Conservation (phyloP, 768 basidiomycete species). For the Exidia glandulosa region DNA sequence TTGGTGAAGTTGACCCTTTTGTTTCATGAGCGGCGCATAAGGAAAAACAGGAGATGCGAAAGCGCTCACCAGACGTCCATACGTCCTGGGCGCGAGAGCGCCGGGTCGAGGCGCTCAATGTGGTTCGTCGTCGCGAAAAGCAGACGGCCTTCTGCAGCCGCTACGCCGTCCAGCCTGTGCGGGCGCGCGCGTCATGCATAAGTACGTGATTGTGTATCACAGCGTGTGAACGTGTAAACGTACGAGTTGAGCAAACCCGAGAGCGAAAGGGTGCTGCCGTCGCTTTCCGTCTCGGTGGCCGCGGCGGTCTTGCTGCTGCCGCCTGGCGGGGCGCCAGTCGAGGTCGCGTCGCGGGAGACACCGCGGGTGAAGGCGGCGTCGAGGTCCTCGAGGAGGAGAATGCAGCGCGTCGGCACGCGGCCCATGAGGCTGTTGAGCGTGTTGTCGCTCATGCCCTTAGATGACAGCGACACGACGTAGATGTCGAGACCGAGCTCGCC, state of each 20-base stretch:
- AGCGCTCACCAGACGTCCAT: constrained; percentile 72
- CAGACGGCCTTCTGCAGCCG: constrained; percentile 75
- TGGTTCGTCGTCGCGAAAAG: constrained; percentile 92
- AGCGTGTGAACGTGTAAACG: too few relatives aligned
- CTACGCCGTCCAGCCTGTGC: constrained; percentile 80
- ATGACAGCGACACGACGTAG: constrained; percentile 80
- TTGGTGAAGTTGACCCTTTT: constrained; percentile 62
- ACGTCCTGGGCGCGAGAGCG: constrained; percentile 76
- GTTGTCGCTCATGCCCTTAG: constrained; percentile 89
- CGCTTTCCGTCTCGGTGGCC: constrained; percentile 32
- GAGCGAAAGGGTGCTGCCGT: constrained; percentile 75
- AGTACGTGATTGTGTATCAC: too few relatives aligned
- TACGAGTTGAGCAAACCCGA: constrained; percentile 78
- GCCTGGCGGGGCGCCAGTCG: constrained; percentile 60
- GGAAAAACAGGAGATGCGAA: not conserved
- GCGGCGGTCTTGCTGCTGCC: constrained; percentile 18
- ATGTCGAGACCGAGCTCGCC: constrained; percentile 77
- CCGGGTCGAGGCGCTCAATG: constrained; percentile 84
- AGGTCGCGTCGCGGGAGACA: constrained; percentile 68
- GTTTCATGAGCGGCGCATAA: not conserved
- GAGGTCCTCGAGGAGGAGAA: constrained; percentile 82
- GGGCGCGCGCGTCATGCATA: too few relatives aligned
- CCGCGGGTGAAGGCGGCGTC: constrained; percentile 86
- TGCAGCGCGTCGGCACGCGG: constrained; percentile 79
- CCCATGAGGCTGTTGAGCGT: constrained; percentile 81